Evolutionary conservation across 2,329 filamentous ascomycete species (phyloP).

Genomic region (Ciborinia camelliae): DNA sequence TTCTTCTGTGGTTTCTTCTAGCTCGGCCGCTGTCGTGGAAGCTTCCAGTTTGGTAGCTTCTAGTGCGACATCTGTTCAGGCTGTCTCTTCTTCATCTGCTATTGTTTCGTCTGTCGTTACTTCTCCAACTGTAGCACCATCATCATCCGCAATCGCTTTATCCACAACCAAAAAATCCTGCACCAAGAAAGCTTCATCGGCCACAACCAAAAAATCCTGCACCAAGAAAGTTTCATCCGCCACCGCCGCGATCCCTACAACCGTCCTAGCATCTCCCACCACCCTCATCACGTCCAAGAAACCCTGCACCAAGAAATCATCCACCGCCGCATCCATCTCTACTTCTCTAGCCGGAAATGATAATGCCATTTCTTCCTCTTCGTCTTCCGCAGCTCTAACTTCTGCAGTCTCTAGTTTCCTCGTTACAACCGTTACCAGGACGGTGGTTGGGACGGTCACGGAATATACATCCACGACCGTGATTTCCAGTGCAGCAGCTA

Average conservation of each 20-base stretch:
- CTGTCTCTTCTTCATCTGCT: slow-evolving; percentile 1
- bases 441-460: no score
- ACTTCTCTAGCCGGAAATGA: slow-evolving; percentile 4
- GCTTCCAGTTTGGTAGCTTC: neutral
- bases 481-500: neutral
- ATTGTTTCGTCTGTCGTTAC: slow-evolving; percentile 2
- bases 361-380: neutral
- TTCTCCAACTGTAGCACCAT: neutral
- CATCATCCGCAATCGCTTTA: neutral
- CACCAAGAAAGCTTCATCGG: neutral
- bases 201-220: slow-evolving; percentile 5
- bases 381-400: neutral
- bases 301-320: slow-evolving; percentile 4
- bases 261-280: no score
- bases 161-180: neutral
- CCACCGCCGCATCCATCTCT: neutral
- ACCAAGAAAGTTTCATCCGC: neutral
- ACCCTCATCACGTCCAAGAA: slow-evolving; percentile 12
- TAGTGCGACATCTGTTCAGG: slow-evolving; percentile 2
- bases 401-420: neutral
- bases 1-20: slow-evolving; percentile 10
- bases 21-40: neutral
- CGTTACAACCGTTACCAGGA: neutral
- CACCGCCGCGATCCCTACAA: neutral
- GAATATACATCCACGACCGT: neutral